Percentiles rank a stretch among this genome's conserved stretches.
These are phyloP conservation scores for Hysterium pulicare DNA, from an alignment of 2,329 filamentous ascomycete species.

Conservation along the genomic window DNA sequence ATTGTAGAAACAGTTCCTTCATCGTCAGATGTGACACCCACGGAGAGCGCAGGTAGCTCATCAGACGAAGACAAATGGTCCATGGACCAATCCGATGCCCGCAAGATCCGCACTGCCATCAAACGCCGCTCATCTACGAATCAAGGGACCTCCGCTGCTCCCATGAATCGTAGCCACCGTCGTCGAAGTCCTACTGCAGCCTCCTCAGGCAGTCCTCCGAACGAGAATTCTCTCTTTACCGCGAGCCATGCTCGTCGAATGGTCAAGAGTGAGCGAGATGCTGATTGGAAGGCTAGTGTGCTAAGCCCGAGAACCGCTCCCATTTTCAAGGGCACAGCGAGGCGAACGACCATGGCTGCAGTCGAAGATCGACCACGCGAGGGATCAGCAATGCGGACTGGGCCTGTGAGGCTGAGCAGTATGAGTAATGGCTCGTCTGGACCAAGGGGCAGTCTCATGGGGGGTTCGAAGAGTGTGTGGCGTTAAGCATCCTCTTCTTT, in stretches of 20 bases:
- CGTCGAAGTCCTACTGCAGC: constrained; percentile 53
- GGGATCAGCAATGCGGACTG: constrained; percentile 12
- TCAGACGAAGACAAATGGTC: constrained; percentile 51
- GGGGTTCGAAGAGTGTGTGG: constrained; percentile 10
- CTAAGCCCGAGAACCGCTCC: constrained; percentile 60
- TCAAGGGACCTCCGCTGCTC: constrained; percentile 38
- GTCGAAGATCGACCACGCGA: constrained; percentile 30
- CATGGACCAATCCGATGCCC: constrained; percentile 48
- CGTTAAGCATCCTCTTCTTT: constrained; percentile 7
- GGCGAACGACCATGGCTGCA: constrained; percentile 36
- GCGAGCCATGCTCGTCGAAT: constrained; percentile 64
- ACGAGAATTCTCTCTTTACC: constrained; percentile 60
- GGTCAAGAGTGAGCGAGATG: constrained; percentile 60
- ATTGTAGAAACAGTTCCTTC: constrained; percentile 44
- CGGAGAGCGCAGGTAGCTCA: constrained; percentile 30
- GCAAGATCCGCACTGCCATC: constrained; percentile 55
- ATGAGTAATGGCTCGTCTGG: constrained; percentile 11
- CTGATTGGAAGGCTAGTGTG: constrained; percentile 54
- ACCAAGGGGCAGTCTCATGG: constrained; percentile 6
- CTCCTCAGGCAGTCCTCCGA: constrained; percentile 51
- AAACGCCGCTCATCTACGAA: constrained; percentile 50
- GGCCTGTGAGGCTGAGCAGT: constrained; percentile 32
- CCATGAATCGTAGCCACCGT: constrained; percentile 44
- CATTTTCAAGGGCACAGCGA: constrained; percentile 51
- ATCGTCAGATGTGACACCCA: constrained; percentile 25